phyloP scores from a whole-genome alignment of 169 alveolate genomes.

The Cryptosporidium ubiquitum region DNA sequence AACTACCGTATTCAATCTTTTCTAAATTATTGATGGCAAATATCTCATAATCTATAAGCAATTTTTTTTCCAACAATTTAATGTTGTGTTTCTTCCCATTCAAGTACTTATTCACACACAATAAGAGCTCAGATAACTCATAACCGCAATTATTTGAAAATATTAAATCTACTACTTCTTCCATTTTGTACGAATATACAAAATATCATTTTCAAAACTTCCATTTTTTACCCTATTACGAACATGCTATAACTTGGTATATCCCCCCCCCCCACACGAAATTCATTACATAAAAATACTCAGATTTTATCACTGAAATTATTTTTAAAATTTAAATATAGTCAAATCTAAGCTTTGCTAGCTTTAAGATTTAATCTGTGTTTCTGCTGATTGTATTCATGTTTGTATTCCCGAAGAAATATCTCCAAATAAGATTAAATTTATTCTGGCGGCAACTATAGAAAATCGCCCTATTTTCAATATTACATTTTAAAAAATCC shows the following conservation, averaged over 20 bases:
- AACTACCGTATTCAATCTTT: not conserved
- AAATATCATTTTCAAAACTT: not conserved
- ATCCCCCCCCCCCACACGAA: constrained; percentile 16
- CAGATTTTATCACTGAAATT: not conserved
- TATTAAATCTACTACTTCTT: not conserved
- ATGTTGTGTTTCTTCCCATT: not conserved
- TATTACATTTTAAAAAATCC: no score
- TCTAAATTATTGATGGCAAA: not conserved
- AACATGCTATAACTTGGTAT: not conserved
- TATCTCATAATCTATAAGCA: constrained; percentile 14
- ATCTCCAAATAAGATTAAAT: not conserved
- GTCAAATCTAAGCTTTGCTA: no score
- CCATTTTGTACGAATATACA: not conserved
- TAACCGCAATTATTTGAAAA: not conserved
- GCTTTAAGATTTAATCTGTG: not conserved
- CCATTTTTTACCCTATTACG: constrained; percentile 12
- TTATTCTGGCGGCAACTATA: not conserved
- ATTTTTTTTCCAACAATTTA: constrained; percentile 4
- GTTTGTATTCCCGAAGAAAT: not conserved
- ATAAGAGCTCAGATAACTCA: not conserved
- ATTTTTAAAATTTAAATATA: not conserved
- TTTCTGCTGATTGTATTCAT: not conserved
- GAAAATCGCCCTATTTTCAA: not conserved
- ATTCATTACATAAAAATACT: not conserved
- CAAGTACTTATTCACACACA: constrained; percentile 8